phyloP scores from a whole-genome alignment of 192 early-diverging fungal species.

The Geranomyces variabilis region DNA sequence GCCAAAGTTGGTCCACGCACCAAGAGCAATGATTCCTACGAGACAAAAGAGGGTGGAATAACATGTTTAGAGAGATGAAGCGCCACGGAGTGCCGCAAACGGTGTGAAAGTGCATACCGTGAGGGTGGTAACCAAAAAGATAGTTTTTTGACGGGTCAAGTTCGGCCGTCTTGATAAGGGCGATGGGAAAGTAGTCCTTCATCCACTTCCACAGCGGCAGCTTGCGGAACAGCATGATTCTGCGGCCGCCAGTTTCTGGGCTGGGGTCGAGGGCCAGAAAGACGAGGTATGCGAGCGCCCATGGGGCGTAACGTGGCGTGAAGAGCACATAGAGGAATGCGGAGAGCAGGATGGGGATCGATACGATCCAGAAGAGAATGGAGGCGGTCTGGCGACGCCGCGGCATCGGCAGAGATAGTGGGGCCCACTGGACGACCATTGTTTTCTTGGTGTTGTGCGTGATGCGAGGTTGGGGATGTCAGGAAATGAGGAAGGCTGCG shows the following conservation, averaged over 20 bases:
- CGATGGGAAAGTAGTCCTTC: slow-evolving; percentile 78
- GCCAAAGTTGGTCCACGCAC: slow-evolving; percentile 79
- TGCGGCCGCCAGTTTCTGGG: slow-evolving; percentile 79
- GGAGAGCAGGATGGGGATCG: slow-evolving; percentile 55
- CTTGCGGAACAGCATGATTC: slow-evolving; percentile 51
- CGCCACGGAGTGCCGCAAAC: too few relatives aligned
- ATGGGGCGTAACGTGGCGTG: slow-evolving; percentile 58
- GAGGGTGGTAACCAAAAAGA: slow-evolving; percentile 92
- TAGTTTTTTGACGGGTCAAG: slow-evolving; percentile 85
- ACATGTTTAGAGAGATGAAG: too few relatives aligned
- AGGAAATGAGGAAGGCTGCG: too few relatives aligned
- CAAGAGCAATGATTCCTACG: slow-evolving; percentile 82
- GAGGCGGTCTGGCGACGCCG: slow-evolving; percentile 71
- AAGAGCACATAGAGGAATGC: slow-evolving; percentile 69
- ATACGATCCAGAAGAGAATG: slow-evolving; percentile 64
- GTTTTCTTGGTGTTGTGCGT: too few relatives aligned
- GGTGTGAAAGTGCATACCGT: slow-evolving; percentile 44
- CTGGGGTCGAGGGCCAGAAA: slow-evolving; percentile 75
- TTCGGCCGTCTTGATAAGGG: slow-evolving; percentile 78
- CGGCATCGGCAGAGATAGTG: slow-evolving; percentile 64
- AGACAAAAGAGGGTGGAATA: neutral
- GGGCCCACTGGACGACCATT: slow-evolving; percentile 60
- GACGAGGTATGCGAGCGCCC: slow-evolving; percentile 69
- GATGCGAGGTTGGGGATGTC: too few relatives aligned
- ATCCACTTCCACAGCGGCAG: slow-evolving; percentile 76